Base-by-base conservation (phyloP, 2,329 filamentous ascomycete species). In the Colletotrichum camelliae region DNA sequence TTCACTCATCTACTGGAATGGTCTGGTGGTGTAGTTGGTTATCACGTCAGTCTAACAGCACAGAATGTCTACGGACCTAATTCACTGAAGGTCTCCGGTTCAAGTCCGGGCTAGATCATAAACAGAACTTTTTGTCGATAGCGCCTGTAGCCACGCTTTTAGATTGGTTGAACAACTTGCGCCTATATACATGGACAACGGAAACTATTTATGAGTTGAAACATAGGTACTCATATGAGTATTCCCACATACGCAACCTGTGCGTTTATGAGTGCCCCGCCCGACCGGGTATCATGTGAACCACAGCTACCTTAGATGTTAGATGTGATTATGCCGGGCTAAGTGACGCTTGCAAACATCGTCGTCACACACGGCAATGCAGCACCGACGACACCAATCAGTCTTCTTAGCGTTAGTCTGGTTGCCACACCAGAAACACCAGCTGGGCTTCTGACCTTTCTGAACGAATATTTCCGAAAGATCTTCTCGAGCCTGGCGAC, bases 41-140 rank as follows among this genome's bases (percentile, higher is more conserved):
- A 87, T 87, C 85, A 86, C 85, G 82, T 87, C 83, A 86, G 85
- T 86, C 84, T 87, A 87, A 87, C 84, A 81, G 24, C 10, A 7
- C 4, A 48, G 48, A 13, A 10, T 16, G 8, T 6, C 16, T 2
- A 5, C 16, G 2, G 64, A n/a, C 16, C 68, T 43, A 39, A 4
- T 18, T 12, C 72, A 75, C 62, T 72, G 69, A 75, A 75, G 73
- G 69, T 75, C 69, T 75, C 73, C 68, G 57, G 69, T 75, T 75
- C 72, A 67, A 75, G 55, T 72, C 69, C 62, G 72, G 69, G 61
- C 62, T 67, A 75, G 62, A 72, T 75, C 69, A 72, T 8, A 1
- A 1, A 24, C 33, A 31, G 8, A 8, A 3, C 18, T 29, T 33
- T 10, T 33, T 66, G 43, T 43, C 35, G 18, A 18, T 1, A 12